Percentiles rank a stretch among this genome's conserved stretches.
phyloP scores from a whole-genome alignment of 192 early-diverging fungal species.

The Coemansia sp. region DNA sequence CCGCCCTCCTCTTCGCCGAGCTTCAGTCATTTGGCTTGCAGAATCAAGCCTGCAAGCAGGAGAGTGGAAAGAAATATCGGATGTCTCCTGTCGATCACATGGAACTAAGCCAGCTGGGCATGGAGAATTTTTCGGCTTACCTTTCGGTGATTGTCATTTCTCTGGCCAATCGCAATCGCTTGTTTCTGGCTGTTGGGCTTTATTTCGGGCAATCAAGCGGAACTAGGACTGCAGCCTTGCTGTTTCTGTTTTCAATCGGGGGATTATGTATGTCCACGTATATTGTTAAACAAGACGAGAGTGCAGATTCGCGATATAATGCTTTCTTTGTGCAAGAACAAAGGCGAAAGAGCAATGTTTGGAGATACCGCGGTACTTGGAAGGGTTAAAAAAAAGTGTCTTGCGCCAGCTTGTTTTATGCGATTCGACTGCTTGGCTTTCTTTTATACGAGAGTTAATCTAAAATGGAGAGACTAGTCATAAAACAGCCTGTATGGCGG shows the following conservation, averaged over 20 bases:
- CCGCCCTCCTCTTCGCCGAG: neutral
- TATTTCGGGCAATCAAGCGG: neutral
- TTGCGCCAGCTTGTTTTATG: slow-evolving; percentile 1
- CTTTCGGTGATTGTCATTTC: slow-evolving; percentile 45
- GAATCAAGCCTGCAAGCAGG: neutral
- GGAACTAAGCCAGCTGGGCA: slow-evolving; percentile 2
- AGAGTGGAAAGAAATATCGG: neutral
- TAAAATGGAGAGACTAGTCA: neutral
- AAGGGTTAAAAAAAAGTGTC: neutral
- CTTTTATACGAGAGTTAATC: neutral
- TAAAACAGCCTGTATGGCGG: neutral
- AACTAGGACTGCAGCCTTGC: neutral
- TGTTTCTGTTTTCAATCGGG: neutral
- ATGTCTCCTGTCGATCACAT: slow-evolving; percentile 5
- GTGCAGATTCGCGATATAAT: neutral
- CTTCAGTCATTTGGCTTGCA: neutral
- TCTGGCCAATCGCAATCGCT: neutral
- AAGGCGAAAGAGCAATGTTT: neutral
- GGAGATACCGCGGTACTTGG: neutral
- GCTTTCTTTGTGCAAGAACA: neutral
- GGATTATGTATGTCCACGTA: neutral
- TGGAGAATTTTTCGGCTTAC: slow-evolving; percentile 52
- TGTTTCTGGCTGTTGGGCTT: neutral
- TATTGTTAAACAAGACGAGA: neutral
- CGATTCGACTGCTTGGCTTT: neutral